A percentile compares a stretch with the other conserved stretches of the same genome.
These are phyloP conservation scores for Diaporthe sp. DNA, from an alignment of 2,329 filamentous ascomycete species.

Conservation along the genomic window DNA sequence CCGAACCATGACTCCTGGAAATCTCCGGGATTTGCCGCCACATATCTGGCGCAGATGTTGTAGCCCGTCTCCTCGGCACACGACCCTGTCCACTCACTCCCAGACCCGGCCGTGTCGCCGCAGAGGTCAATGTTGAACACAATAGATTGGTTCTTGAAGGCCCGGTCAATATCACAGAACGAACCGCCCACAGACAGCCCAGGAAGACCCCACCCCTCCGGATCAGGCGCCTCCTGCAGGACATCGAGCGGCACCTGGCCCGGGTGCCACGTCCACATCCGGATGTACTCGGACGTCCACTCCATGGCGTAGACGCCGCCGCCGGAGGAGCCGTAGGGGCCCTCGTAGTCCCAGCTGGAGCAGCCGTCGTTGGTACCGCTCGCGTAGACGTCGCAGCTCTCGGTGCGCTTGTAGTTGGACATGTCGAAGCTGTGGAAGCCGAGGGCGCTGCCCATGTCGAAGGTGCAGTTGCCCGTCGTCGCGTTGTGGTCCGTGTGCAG, in stretches of 20 bases:
- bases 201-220: conserved; percentile 75
- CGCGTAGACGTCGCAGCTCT: conserved; percentile 24
- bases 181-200: conserved; percentile 70
- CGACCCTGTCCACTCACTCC: conserved; percentile 45
- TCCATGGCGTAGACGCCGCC: conserved; percentile 33
- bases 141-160: conserved; percentile 78
- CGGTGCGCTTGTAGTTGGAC: conserved; percentile 17
- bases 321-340: neutral
- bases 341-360: conserved; percentile 31
- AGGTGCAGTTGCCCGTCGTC: conserved; percentile 31
- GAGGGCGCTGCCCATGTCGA: conserved; percentile 1
- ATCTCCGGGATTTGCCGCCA: conserved; percentile 12
- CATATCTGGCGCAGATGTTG: conserved; percentile 28
- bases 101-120: conserved; percentile 74
- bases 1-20: conserved; percentile 29
- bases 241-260: conserved; percentile 10
- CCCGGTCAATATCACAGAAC: conserved; percentile 72
- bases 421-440: conserved; percentile 23
- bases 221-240: conserved; percentile 64
- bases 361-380: conserved; percentile 13
- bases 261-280: conserved; percentile 33
- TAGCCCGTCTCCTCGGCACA: conserved; percentile 44
- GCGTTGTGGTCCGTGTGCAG: conserved; percentile 32
- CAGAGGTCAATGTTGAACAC: conserved; percentile 83
- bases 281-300: conserved; percentile 12